Percentiles rank a stretch among this genome's conserved stretches.
phyloP scores from a whole-genome alignment of 2,329 filamentous ascomycete genomes.

The Colletotrichum eremochloae region DNA sequence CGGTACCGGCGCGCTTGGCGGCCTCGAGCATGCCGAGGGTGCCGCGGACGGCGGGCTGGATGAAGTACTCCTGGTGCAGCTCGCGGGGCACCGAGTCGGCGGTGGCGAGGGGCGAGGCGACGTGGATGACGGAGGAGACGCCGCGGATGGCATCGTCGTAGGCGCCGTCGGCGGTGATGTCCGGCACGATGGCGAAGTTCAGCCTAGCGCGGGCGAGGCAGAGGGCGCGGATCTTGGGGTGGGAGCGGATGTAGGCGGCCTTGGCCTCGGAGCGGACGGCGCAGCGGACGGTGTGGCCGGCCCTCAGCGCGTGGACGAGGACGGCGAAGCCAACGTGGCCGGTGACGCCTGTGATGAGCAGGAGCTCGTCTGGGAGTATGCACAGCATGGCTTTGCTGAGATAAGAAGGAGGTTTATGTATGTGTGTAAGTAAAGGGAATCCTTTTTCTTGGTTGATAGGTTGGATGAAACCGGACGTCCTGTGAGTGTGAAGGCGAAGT shows the following conservation, averaged over 20 bases:
- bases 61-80: constrained; percentile 61
- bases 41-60: constrained; percentile 69
- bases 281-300: constrained; percentile 49
- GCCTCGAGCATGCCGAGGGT: constrained; percentile 64
- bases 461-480: constrained; percentile 14
- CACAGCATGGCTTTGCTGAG: constrained; percentile 30
- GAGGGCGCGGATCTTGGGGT: constrained; percentile 39
- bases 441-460: neutral
- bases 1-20: constrained; percentile 52
- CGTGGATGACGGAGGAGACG: constrained; percentile 54
- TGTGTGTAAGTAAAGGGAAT: neutral
- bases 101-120: constrained; percentile 48
- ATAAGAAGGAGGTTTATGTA: neutral
- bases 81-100: constrained; percentile 72
- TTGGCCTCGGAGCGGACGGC: constrained; percentile 48
- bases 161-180: constrained; percentile 53
- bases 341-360: constrained; percentile 50
- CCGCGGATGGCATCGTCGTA: constrained; percentile 59
- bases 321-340: constrained; percentile 50
- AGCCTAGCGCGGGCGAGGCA: constrained; percentile 43
- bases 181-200: constrained; percentile 52
- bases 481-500: neutral
- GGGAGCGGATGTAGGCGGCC: constrained; percentile 35
- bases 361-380: constrained; percentile 37
- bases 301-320: constrained; percentile 46